Evolutionary conservation across 2,329 filamentous ascomycete species (phyloP), one percentile per base, ranked within the genome.

Genomic region (Aspergillus pseudoglaucus): DNA sequence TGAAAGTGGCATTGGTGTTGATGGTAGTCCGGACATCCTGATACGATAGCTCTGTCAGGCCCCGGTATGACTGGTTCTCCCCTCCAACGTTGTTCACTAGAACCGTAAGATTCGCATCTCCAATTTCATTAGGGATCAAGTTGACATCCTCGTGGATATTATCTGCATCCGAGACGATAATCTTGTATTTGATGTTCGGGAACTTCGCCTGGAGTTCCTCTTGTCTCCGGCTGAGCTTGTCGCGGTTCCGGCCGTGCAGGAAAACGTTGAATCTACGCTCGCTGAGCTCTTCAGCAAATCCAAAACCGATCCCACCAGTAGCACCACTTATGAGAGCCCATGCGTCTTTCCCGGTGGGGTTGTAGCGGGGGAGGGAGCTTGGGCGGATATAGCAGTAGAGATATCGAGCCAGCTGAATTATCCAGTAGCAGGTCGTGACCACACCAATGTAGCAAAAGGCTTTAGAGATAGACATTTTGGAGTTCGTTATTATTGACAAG

Each of bases 61-160:
- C 53, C 3, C 58, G 59, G 48, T 67, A 76, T 15, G 54, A 53
- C 12, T 38, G 51, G 50, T 3, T 64, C 59, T 47, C 63, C 45
- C 75, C 75, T 17, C 79, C 79, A 0, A 78, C 74, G 59, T 82
- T 82, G 63, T 82, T 82, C 55, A 83, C 61, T 20, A 83, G 63
- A 2, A 82, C 63, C 1, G 74, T 79, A 27, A 83, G 62, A 50
- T 73, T 61, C 32, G 75, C 57, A 44, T 63, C 66, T 1, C 63
- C 52, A 8, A 73, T 57, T 3, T 58, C 49, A 1, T 63, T 57
- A 10, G 68, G 51, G 7, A 62, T 56, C 7, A 51, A 42, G 14
- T 62, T 57, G 20, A 69, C 50, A 25, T 50, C 52, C 0, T 57
- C 43, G 0, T 47, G 47, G 18, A 52, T 33, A 7, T 59, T 47